Evolutionary conservation across 768 basidiomycete species (phyloP).

Genomic region (Cantharellus anzutake): DNA sequence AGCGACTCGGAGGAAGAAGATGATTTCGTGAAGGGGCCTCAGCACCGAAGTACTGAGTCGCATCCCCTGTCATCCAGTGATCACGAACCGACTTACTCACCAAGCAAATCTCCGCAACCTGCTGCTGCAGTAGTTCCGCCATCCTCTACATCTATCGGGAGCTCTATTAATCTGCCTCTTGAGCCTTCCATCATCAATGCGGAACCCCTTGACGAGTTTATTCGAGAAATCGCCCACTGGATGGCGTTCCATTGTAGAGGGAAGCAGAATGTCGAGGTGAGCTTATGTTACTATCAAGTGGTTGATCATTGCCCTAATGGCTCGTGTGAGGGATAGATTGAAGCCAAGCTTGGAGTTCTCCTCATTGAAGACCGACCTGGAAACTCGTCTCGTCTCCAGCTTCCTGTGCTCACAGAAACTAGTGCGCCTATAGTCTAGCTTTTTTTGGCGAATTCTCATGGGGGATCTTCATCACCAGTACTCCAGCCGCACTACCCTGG

Average conservation of each 20-base stretch:
- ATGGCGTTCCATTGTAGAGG: slow-evolving; percentile 33
- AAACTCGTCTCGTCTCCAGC: slow-evolving; percentile 26
- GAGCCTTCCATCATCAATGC: slow-evolving; percentile 59
- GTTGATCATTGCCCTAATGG: neutral
- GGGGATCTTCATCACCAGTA: slow-evolving; percentile 28
- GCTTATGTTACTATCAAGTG: neutral
- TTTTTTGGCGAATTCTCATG: neutral
- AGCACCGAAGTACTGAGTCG: neutral
- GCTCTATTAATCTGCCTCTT: slow-evolving; percentile 10
- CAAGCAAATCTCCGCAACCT: neutral
- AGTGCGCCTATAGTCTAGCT: slow-evolving; percentile 32
- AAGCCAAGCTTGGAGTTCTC: slow-evolving; percentile 66
- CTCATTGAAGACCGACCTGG: slow-evolving; percentile 38
- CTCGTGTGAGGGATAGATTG: slow-evolving; percentile 24
- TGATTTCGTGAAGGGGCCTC: slow-evolving; percentile 12
- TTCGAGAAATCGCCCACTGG: slow-evolving; percentile 80
- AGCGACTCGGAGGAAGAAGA: slow-evolving; percentile 14
- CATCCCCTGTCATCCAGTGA: slow-evolving; percentile 40
- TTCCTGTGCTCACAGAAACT: slow-evolving; percentile 69
- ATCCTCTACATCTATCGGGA: neutral
- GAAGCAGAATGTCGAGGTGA: slow-evolving; percentile 37
- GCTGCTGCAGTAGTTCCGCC: neutral
- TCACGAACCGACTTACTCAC: slow-evolving; percentile 14
- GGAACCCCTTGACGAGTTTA: slow-evolving; percentile 86
- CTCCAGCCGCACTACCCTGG: slow-evolving; percentile 40